Evolutionary conservation across 768 basidiomycete genomes (phyloP), one percentile per base, ranked within the genome.

Genomic region (Tubosaeta sp.): DNA sequence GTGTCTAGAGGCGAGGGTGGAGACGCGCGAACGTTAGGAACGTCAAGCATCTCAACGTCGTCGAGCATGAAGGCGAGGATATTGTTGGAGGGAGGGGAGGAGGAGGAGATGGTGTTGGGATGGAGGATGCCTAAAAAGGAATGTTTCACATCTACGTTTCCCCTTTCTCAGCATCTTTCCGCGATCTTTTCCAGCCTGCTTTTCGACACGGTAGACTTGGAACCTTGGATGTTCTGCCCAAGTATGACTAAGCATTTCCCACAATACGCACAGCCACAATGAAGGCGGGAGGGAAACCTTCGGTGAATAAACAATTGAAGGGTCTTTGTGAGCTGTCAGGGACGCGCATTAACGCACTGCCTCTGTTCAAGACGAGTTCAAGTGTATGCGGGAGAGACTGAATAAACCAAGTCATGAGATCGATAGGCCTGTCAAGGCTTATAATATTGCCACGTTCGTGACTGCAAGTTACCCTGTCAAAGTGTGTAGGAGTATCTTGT

Each of bases 121-220:
- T 65, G 67, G 62, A 69, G 54, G 59, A 56, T 70, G 56, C 67
- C 68, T 57, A 68, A 68, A 64, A 68, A 68, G 66, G 66, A 68
- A 68, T 67, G 61, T 69, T 59, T 64, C 66, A 65, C 59, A 53
- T 60, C 59, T 44, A 24, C 52, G 41, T 34, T 46, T 46, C 49
- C 48, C 61, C 58, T 66, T 66, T 61, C 64, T 60, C 62, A 66
- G 56, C 66, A 54, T 56, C 61, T 56, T 61, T 65, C 41, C 49
- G 52, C 54, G 59, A 48, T 45, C 58, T 66, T 65, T 61, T 63
- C 53, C 56, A 51, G 53, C 45, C 52, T 35, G 51, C 46, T 50
- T 61, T 59, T 58, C 54, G 53, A 44, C 52, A 55, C 54, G 51
- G 42, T 62, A 47, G 54, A 55, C 63, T 55, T 51, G 63, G 62